Percentiles rank a stretch among this genome's conserved stretches.
These are phyloP conservation scores for Ceratobasidium sp. DNA, from an alignment of 1,284 basidiomycete genomes.

Conservation along the genomic window DNA sequence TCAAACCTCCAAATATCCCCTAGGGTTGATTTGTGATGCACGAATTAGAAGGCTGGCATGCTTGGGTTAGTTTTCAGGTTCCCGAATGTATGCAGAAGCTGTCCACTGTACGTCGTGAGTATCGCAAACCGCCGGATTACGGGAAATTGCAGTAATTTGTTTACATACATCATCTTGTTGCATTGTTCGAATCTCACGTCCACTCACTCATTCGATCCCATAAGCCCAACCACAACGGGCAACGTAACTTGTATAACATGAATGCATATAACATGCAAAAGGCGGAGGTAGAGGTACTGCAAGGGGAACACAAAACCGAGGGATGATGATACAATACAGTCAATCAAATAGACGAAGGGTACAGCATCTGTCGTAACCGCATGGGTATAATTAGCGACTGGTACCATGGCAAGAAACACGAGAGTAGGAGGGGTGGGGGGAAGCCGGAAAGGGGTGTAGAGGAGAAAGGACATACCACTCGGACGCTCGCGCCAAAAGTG, in stretches of 20 bases:
- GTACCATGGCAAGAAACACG: no score
- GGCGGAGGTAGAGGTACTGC: background rate
- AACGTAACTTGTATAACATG: conserved; percentile 27
- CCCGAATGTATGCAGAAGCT: no score
- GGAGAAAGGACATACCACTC: conserved; percentile 73
- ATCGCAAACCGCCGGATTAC: no score
- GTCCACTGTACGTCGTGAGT: no score
- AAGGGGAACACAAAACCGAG: conserved; percentile 26
- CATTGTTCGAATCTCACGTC: background rate
- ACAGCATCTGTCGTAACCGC: conserved; percentile 43
- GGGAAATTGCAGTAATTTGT: no score
- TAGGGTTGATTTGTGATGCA: no score
- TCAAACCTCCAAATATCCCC: no score
- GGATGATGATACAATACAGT: conserved; percentile 27
- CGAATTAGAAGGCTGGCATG: no score
- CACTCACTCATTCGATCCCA: background rate
- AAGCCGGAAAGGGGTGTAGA: conserved; percentile 27
- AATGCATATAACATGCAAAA: conserved; percentile 36
- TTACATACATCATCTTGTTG: no score
- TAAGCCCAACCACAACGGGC: conserved; percentile 13
- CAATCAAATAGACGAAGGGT: conserved; percentile 48
- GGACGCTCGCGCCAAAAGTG: conserved; percentile 93
- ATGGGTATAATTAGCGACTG: no score
- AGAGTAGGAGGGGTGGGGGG: no score
- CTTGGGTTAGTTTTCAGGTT: no score